Evolutionary conservation across 257 asterid species (phyloP).

Genomic region (Marsdenia floribunda): DNA sequence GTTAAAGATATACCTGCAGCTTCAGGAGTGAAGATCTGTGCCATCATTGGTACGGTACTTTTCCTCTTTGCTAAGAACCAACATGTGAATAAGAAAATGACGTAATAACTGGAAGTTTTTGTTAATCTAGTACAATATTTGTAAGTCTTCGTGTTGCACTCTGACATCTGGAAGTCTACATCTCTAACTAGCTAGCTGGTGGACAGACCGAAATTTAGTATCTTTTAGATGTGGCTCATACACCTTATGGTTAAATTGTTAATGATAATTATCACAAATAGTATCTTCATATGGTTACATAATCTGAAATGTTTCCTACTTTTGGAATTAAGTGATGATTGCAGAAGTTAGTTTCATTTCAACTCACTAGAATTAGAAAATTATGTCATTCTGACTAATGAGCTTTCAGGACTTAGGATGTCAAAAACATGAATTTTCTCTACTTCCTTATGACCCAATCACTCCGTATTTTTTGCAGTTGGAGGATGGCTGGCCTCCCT

Average conservation of each 20-base stretch:
- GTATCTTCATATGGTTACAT: neutral
- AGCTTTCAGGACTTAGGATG: neutral
- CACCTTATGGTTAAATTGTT: neutral
- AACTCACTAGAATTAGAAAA: neutral
- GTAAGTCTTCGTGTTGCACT: constrained; percentile 5
- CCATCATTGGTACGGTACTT: constrained; percentile 53
- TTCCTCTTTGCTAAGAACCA: neutral
- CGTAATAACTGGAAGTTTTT: neutral
- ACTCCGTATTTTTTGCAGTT: constrained; percentile 36
- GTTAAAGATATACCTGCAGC: constrained; percentile 89
- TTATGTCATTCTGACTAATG: neutral
- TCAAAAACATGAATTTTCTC: neutral
- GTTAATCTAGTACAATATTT: neutral
- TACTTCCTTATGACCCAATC: neutral
- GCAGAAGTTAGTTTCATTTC: neutral
- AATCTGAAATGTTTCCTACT: neutral
- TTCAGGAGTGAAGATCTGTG: constrained; percentile 71
- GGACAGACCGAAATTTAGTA: neutral
- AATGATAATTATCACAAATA: neutral
- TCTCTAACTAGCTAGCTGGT: neutral
- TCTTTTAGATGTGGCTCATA: neutral
- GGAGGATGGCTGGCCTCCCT: constrained; percentile 96
- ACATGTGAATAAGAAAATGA: too few relatives aligned
- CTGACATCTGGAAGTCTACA: neutral
- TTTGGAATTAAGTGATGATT: neutral